Base-by-base conservation (phyloP, 2,329 filamentous ascomycete genomes). In the Shiraia sp. region DNA sequence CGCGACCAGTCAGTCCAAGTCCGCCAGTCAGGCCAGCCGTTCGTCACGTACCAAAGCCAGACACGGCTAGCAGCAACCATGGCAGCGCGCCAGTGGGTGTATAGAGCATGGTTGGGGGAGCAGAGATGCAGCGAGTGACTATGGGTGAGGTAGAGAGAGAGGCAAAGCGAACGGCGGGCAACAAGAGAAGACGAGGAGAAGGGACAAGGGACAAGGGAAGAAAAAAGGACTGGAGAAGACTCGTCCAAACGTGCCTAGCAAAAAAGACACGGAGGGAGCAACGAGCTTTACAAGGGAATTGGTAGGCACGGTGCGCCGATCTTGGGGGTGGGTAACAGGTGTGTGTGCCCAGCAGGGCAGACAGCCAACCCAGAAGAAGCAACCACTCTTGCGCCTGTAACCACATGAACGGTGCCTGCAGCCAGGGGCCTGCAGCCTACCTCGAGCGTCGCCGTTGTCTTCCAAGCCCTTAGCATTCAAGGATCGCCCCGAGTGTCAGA, bases 31-130 rank as follows among this genome's bases (percentile, higher is more conserved):
- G 36, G 30, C 16, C 16, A 23, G 17, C 16, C 10, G 35, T 34
- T 25, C 40, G 25, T 31, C 17, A 62, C 64, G 50, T 47, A 68
- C 65, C 48, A 16, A 65, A 55, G 45, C 56, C 57, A 51, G 64
- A 57, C 33, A 64, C 40, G 41, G 53, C 55, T 30, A 66, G 43
- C 27, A 67, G 34, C 34, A 66, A 39, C 51, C 60, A 61, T 27
- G 63, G 60, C 47, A 63, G 41, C 13, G 55, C 51, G 49, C 49
- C 54, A 38, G 56, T 36, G 19, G 55, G 46, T 24, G 45, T 42
- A 40, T 49, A 53, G 28, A 55, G 45, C 38, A 56, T 45, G 49
- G 57, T 58, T 31, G 31, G 32, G 32, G 33, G 29, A 47, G 45
- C 37, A 47, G 45, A 33, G 30, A 25, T 39, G 42, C 32, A 57